Conservation (phyloP, 169 alveolate genomes). For the Eimeria tenella region DNA sequence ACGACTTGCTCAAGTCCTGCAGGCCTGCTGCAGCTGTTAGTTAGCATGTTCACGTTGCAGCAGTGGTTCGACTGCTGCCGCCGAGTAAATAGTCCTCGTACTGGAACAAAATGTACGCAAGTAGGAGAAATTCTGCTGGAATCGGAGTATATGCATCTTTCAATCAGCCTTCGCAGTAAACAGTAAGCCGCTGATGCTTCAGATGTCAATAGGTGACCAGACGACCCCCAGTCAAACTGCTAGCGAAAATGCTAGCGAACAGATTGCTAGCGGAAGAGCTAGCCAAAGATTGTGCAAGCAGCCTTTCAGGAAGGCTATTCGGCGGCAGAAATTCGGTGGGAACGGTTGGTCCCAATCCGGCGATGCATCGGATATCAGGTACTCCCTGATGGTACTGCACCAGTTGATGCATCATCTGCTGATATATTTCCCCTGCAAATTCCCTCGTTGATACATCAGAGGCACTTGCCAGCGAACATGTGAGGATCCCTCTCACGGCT, state of each 20-base stretch:
- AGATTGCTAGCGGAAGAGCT: constrained; percentile 34
- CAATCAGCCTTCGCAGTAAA: not conserved
- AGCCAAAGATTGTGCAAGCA: constrained; percentile 49
- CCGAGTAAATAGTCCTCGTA: not conserved
- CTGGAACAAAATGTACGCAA: not conserved
- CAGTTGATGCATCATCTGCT: constrained; percentile 38
- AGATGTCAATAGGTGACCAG: constrained; percentile 30
- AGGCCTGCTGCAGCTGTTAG: constrained; percentile 10
- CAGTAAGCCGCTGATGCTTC: not conserved
- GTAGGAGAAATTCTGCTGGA: not conserved
- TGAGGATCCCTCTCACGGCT: constrained; percentile 34
- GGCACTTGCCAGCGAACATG: constrained; percentile 9
- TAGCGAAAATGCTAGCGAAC: constrained; percentile 1
- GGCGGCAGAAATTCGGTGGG: constrained; percentile 68
- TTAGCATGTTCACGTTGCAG: not conserved
- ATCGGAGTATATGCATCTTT: constrained; percentile 3
- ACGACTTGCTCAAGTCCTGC: not conserved
- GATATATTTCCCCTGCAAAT: constrained; percentile 27
- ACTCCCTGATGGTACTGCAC: constrained; percentile 57
- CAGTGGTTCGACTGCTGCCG: not conserved
- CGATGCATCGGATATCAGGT: constrained; percentile 36
- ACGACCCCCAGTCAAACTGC: constrained; percentile 20
- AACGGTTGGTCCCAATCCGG: constrained; percentile 55
- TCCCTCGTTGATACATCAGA: constrained; percentile 55
- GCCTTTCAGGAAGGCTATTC: constrained; percentile 44